Evolutionary conservation across 768 basidiomycete genomes (phyloP), one percentile per base, ranked within the genome.

Genomic region (Lactifluus pinguis): DNA sequence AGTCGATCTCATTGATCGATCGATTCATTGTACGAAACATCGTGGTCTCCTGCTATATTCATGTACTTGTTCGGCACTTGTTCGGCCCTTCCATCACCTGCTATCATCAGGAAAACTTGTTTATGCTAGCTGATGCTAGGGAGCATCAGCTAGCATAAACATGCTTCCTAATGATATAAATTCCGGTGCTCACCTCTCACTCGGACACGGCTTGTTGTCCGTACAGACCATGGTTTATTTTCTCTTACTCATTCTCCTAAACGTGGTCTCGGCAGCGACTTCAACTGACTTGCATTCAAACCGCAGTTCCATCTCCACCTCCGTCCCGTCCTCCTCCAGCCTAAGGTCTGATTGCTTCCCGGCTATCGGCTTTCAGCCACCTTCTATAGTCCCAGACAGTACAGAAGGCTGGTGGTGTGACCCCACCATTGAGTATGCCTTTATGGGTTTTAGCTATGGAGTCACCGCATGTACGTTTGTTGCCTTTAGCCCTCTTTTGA

Each of bases 371-470:
- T 87, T 86, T 66, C 69, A 65, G 10, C 87, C 82, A 82, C 87
- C 87, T 3, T 67, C 70, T 1, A 50, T 67, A 1, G 68, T 79
- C 9, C 85, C 85, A 0, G 58, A 69, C 1, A 63, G 67, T 62
- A 62, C 57, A 50, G 59, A 62, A 1, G 49, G 52, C 25, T 76
- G 75, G 75, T 76, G 87, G 88, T 91, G 88, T 68, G 69, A 79
- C 57, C 69, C 73, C 41, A 71, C 73, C 56, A 81, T 79, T 0
- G 88, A 91, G 69, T 89, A 87, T 65, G 88, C 80, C 0, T 90
- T 90, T 68, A 72, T 89, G 53, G 88, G 87, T 0, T 85, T 90
- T 71, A 85, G 85, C 69, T 90, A 90, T 65, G 87, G 87, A 67
- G 76, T 89, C 25, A 80, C 83, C 45, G 76, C 73, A 10, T 88